These are phyloP conservation scores for Boletus patriciae DNA, from an alignment of 768 basidiomycete species.

Conservation along the genomic window DNA sequence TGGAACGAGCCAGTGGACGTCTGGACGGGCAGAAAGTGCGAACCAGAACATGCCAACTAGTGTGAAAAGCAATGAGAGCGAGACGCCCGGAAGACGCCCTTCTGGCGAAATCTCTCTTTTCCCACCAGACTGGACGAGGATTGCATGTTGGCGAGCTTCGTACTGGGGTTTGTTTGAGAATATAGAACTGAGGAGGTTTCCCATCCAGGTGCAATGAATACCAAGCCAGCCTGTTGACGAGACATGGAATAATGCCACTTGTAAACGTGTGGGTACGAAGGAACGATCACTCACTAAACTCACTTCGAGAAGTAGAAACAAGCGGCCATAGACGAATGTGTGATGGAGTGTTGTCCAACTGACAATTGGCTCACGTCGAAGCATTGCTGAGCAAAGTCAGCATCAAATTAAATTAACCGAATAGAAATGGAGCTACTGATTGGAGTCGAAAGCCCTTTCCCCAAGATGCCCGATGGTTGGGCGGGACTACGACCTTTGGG, in stretches of 20 bases:
- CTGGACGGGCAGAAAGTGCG: constrained; percentile 21
- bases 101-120: constrained; percentile 22
- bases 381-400: constrained; percentile 11
- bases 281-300: too few species aligned
- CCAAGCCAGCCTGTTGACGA: constrained; percentile 19
- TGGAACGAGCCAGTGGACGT: constrained; percentile 23
- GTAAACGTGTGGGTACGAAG: constrained; percentile 25
- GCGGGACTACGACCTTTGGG: neutral
- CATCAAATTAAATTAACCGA: neutral
- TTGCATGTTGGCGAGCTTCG: constrained; percentile 13
- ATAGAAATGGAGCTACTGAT: constrained; percentile 12
- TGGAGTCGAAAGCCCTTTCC: constrained; percentile 13
- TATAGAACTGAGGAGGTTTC: constrained; percentile 22
- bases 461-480: constrained; percentile 8
- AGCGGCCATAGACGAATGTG: too few species aligned
- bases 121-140: constrained; percentile 16
- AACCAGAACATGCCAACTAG: constrained; percentile 30
- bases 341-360: constrained; percentile 27
- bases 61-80: constrained; percentile 20
- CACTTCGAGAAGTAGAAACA: too few species aligned
- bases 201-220: constrained; percentile 26
- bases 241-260: constrained; percentile 23
- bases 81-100: constrained; percentile 21
- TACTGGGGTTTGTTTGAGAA: constrained; percentile 27
- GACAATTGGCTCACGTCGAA: constrained; percentile 25